Evolutionary conservation across 495 filamentous ascomycete species (phyloP), one percentile per base, ranked within the genome.

Genomic region (Neurospora sp.): DNA sequence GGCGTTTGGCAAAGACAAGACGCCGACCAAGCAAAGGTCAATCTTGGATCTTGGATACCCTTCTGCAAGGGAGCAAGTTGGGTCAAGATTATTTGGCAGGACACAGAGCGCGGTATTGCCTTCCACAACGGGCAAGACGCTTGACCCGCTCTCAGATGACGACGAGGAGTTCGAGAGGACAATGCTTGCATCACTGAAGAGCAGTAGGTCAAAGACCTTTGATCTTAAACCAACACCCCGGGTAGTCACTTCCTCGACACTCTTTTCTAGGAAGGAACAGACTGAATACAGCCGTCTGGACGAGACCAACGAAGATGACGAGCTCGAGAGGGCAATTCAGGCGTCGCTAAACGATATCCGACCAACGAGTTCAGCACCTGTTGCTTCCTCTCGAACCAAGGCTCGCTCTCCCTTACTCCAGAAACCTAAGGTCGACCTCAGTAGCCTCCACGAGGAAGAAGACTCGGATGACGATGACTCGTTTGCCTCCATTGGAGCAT

Each of bases 31-130:
- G n/a, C 75, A 76, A 42, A 72, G 7, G 3, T 72, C 73, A 0
- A 78, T 79, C 44, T 71, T 41, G 18, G 65, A 37, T 10, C 77
- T 75, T 73, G 78, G 75, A 35, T 65, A 65, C 27, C 53, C 22
- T 1, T 31, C 53, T 9, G 35, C 22, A 22, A 45, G n/a, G 39
- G 76, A 7, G 2, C 27, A 4, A 79, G 61, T 44, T 31, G 41
- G 9, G 10, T 20, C 4, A 22, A n/a, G 10, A 16, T 16, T 10
- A 0, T 38, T 12, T 4, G 72, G 69, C 68, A 6, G 22, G n/a
- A 40, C 44, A 20, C 10, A 16, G 9, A 8, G 14, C 40, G 35
- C 16, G 2, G 40, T 20, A 22, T 14, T 35, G 18, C 71, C 45
- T 14, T 39, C 27, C 37, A 65, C 53, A 2, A 65, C 14, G 14